phyloP scores from a whole-genome alignment of 805 yeast genomes.

The Jamesozyma hellenica region DNA sequence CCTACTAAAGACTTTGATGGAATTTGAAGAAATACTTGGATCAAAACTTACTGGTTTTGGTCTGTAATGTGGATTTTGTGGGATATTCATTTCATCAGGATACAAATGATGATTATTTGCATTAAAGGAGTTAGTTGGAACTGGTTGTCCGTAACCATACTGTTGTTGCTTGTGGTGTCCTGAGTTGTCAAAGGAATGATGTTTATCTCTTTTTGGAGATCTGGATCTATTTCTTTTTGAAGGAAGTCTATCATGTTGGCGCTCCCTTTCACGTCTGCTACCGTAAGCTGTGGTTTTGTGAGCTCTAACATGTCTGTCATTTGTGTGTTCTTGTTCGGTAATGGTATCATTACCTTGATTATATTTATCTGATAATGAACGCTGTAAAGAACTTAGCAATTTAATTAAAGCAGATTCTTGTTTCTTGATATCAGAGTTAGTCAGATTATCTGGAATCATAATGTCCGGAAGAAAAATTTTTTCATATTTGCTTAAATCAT shows the following conservation, averaged over 20 bases:
- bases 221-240: constrained; percentile 43
- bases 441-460: constrained; percentile 14
- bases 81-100: constrained; percentile 51
- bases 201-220: constrained; percentile 31
- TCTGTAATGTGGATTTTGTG: constrained; percentile 67
- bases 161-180: not conserved
- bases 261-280: constrained; percentile 28
- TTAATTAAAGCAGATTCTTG: constrained; percentile 37
- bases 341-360: constrained; percentile 10
- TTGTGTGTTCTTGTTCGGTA: not conserved
- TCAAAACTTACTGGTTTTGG: constrained; percentile 67
- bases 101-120: constrained; percentile 28
- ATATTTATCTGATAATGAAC: constrained; percentile 6
- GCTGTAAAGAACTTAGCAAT: constrained; percentile 29
- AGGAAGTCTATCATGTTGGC: constrained; percentile 15
- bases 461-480: constrained; percentile 11
- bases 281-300: constrained; percentile 23
- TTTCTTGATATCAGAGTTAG: constrained; percentile 22
- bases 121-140: constrained; percentile 6
- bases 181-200: constrained; percentile 1
- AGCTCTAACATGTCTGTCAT: not conserved
- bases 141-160: not conserved
- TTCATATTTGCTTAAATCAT: constrained; percentile 14
- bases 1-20: constrained; percentile 75
- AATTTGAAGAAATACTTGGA: constrained; percentile 60